Percentiles rank a stretch among this genome's conserved stretches.
These are phyloP conservation scores for Podaxis rugospora DNA, from an alignment of 768 basidiomycete species.

Conservation along the genomic window DNA sequence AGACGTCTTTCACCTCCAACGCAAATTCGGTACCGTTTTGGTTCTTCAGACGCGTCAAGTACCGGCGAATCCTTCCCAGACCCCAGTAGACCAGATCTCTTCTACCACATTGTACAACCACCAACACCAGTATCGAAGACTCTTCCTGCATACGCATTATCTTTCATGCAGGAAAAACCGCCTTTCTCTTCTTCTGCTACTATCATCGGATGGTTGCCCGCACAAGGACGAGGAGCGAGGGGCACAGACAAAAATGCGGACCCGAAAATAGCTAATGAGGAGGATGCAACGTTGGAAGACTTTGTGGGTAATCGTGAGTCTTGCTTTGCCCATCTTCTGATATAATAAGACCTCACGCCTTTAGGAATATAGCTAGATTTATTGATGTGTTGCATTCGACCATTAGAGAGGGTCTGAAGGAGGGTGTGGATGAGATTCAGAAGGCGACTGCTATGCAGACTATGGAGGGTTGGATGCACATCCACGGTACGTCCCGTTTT, in stretches of 20 bases:
- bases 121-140: slow-evolving; percentile 43
- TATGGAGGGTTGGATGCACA: slow-evolving; percentile 84
- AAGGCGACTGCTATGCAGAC: slow-evolving; percentile 60
- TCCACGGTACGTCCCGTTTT: slow-evolving; percentile 43
- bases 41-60: not conserved
- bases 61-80: slow-evolving; percentile 35
- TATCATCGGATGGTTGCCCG: slow-evolving; percentile 71
- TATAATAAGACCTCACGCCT: not conserved
- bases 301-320: slow-evolving; percentile 68
- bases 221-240: slow-evolving; percentile 16
- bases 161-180: slow-evolving; percentile 51
- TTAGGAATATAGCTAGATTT: slow-evolving; percentile 46
- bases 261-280: slow-evolving; percentile 19
- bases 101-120: slow-evolving; percentile 59
- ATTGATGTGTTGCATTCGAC: slow-evolving; percentile 55
- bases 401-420: slow-evolving; percentile 47
- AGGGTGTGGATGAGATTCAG: slow-evolving; percentile 64
- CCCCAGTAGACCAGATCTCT: slow-evolving; percentile 60
- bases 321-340: not conserved
- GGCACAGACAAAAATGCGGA: not conserved
- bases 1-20: not conserved
- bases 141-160: slow-evolving; percentile 56
- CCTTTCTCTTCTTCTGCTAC: slow-evolving; percentile 40
- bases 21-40: not conserved
- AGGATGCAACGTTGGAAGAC: slow-evolving; percentile 60